These are phyloP conservation scores for Pestalotiopsis sp. DNA, from an alignment of 2,329 filamentous ascomycete species.

Conservation along the genomic window DNA sequence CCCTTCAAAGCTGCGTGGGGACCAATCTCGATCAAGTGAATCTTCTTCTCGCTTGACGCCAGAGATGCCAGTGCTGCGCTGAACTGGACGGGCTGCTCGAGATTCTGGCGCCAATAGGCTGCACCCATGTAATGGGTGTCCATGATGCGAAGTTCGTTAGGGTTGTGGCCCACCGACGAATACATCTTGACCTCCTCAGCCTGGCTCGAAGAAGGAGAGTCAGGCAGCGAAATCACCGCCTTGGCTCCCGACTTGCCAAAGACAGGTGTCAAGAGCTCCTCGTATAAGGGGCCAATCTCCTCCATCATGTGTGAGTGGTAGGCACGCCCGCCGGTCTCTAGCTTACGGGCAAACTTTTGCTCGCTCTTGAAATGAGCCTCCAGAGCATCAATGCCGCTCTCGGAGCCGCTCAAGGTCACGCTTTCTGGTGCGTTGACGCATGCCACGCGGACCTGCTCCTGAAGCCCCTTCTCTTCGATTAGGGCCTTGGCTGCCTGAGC, in stretches of 20 bases:
- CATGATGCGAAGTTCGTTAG: background rate
- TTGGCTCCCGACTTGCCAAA: background rate
- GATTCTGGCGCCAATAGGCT: conserved; percentile 1
- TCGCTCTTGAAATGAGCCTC: background rate
- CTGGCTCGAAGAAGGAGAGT: background rate
- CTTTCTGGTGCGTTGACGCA: conserved; percentile 10
- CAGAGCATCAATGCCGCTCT: conserved; percentile 5
- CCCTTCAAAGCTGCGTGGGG: conserved; percentile 8
- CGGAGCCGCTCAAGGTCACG: conserved; percentile 4
- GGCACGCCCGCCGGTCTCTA: conserved; percentile 18
- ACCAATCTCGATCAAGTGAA: conserved; percentile 4
- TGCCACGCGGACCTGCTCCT: background rate
- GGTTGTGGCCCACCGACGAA: conserved; percentile 2
- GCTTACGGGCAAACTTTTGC: background rate
- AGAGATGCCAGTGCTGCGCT: conserved; percentile 19
- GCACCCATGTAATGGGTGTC: background rate
- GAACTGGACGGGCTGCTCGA: conserved; percentile 8
- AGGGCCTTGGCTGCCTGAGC: background rate
- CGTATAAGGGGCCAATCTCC: conserved; percentile 15
- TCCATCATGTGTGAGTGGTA: conserved; percentile 22
- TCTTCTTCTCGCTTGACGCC: background rate
- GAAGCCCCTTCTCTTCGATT: background rate
- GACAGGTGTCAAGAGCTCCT: background rate
- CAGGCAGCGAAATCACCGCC: background rate
- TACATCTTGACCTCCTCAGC: background rate